A percentile compares a stretch with the other conserved stretches of the same genome.
phyloP scores from a whole-genome alignment of 202 grass and related monocot genomes.

The Zoysia matrella region DNA sequence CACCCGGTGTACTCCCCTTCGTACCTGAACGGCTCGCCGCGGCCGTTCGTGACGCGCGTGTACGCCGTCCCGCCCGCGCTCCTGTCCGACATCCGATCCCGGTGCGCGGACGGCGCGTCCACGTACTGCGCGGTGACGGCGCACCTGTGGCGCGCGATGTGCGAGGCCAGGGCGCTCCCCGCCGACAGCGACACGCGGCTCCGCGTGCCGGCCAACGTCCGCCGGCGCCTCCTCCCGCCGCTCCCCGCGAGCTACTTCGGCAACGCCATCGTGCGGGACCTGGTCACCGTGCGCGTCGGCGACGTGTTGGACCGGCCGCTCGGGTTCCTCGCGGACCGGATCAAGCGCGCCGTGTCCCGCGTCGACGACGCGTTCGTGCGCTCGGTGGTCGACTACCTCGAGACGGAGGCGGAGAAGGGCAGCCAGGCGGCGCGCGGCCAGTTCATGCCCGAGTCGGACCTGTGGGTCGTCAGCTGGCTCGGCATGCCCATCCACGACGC shows the following conservation, averaged over 20 bases:
- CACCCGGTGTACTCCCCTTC: too few species aligned
- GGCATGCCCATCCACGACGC: too few species aligned
- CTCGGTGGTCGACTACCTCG: conserved; percentile 67
- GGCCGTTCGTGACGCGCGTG: too few species aligned
- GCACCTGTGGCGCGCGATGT: conserved; percentile 59
- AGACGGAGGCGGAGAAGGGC: conserved; percentile 50
- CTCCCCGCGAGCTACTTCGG: conserved; percentile 58
- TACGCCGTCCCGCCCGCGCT: conserved; percentile 39
- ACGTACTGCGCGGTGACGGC: conserved; percentile 47
- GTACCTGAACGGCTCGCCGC: too few species aligned
- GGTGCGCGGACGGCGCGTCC: conserved; percentile 43
- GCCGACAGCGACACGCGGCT: conserved; percentile 50
- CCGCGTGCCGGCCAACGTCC: conserved; percentile 60
- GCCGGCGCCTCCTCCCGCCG: conserved; percentile 47
- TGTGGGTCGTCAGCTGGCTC: too few species aligned
- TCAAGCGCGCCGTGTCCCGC: conserved; percentile 37
- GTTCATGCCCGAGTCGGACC: too few species aligned
- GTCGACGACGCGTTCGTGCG: conserved; percentile 67
- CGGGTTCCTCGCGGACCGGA: too few species aligned
- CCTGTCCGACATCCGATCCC: conserved; percentile 41
- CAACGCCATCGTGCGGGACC: conserved; percentile 65
- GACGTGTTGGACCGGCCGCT: conserved; percentile 45
- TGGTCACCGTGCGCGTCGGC: conserved; percentile 42
- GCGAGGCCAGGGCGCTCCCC: conserved; percentile 51
- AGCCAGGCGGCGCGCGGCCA: conserved; percentile 42